Evolutionary conservation across 192 early-diverging fungal genomes (phyloP), one percentile per base, ranked within the genome.

Genomic region (Entomortierella lignicola): DNA sequence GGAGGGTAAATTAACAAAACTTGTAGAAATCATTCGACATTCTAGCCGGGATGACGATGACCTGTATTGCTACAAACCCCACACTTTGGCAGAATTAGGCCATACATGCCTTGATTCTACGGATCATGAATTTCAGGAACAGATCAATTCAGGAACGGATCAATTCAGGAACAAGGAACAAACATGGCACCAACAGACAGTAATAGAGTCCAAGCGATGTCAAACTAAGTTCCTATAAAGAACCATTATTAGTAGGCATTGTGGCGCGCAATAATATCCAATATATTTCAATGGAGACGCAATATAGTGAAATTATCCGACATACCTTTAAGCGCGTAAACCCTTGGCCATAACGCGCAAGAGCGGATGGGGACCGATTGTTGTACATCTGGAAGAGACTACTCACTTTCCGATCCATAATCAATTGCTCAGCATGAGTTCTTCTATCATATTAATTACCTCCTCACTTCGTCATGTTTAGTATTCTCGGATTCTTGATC

Each of bases 401-500:
- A 4, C 10, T 37, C 34, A 37, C 34, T 37, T 37, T 37, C 34
- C 34, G 34, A 37, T 37, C 48, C 48, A 15, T 50, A 4, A 50
- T 50, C 48, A 50, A 50, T 50, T 23, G 21, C 48, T 15, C 48
- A 4, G 21, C 5, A 17, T 21, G 3, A 15, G 17, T 17, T 50
- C 21, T 50, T 10, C 4, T 50, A 50, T 17, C 15, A 15, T 21
- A 21, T 30, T 31, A 8, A 55, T 30, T 37, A 18, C 21, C 29
- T 66, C 20, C 31, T 69, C 27, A 21, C 39, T 54, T 13, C 25
- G 18, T 54, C 10, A 57, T 52, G 25, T 55, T 18, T 84, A 89
- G 89, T n/a, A 80, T 92, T 44, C 84, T 95, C 71, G 93, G 93
- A 32, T 95, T 96, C 66, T 80, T 94, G 42, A 66, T 93, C 5